A percentile compares a stretch with the other conserved stretches of the same genome.
Evolutionary conservation across 1,139 yeast genomes (phyloP).

Genomic region (Candida frijolesensis): DNA sequence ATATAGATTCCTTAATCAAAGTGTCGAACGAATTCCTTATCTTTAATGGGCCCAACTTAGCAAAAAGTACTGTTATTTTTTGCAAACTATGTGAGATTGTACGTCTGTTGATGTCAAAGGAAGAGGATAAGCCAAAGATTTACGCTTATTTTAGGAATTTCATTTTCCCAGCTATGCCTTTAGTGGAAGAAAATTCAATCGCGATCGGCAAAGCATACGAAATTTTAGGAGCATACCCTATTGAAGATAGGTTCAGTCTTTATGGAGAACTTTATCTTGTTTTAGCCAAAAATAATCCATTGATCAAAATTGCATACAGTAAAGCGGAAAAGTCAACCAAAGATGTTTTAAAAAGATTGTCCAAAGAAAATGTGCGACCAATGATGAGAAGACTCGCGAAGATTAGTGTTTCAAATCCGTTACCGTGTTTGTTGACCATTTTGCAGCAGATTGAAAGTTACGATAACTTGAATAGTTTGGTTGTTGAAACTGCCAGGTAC

Average conservation of each 20-base stretch:
- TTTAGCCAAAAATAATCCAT: slow-evolving; percentile 58
- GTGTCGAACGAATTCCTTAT: slow-evolving; percentile 52
- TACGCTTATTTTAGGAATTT: slow-evolving; percentile 64
- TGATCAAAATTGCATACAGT: slow-evolving; percentile 63
- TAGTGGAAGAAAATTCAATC: slow-evolving; percentile 62
- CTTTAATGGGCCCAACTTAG: slow-evolving; percentile 61
- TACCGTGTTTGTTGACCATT: slow-evolving; percentile 69
- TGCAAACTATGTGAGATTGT: slow-evolving; percentile 66
- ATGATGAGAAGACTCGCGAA: slow-evolving; percentile 81
- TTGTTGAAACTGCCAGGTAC: slow-evolving; percentile 79
- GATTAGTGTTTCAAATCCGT: slow-evolving; percentile 77
- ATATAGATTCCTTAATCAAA: slow-evolving; percentile 47
- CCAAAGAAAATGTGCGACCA: slow-evolving; percentile 79
- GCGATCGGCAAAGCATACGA: slow-evolving; percentile 62
- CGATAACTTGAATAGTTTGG: slow-evolving; percentile 77
- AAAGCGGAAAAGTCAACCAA: slow-evolving; percentile 83
- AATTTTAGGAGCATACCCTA: slow-evolving; percentile 55
- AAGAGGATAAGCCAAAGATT: slow-evolving; percentile 47
- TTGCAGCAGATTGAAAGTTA: slow-evolving; percentile 86
- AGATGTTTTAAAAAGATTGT: slow-evolving; percentile 76
- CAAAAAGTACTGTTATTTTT: slow-evolving; percentile 50
- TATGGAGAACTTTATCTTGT: slow-evolving; percentile 77
- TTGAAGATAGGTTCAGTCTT: slow-evolving; percentile 70
- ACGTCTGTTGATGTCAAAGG: slow-evolving; percentile 31
- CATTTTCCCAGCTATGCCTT: slow-evolving; percentile 68